Percentiles rank a stretch among this genome's conserved stretches.
phyloP scores from a whole-genome alignment of 2,329 filamentous ascomycete genomes.

The Colletotrichum abscissum region DNA sequence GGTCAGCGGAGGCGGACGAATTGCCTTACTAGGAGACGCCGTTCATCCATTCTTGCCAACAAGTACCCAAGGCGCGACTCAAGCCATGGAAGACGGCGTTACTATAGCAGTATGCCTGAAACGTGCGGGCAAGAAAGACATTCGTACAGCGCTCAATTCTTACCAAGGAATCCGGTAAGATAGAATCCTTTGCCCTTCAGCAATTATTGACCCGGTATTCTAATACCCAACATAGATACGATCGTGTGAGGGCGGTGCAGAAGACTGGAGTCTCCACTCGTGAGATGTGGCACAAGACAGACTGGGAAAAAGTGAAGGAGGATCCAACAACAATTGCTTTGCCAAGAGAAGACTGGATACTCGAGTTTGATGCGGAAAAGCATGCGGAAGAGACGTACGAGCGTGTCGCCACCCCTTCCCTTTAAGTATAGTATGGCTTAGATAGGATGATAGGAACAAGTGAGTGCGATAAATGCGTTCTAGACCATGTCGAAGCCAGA shows the following conservation, averaged over 20 bases:
- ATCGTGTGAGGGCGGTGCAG: constrained; percentile 54
- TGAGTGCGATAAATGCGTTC: too few species aligned
- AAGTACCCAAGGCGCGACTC: neutral
- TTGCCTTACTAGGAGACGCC: constrained; percentile 49
- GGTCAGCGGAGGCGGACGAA: constrained; percentile 56
- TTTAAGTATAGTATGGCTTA: neutral
- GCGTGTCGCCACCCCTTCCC: neutral
- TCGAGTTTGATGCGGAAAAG: constrained; percentile 56
- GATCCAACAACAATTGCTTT: constrained; percentile 56
- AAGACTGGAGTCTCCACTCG: constrained; percentile 57
- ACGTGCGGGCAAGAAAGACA: neutral
- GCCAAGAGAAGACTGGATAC: constrained; percentile 57
- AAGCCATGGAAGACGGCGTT: neutral
- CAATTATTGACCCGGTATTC: neutral
- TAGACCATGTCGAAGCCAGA: too few species aligned
- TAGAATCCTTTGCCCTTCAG: neutral
- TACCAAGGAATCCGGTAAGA: neutral
- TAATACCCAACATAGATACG: constrained; percentile 43
- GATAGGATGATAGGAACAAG: neutral
- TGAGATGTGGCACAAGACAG: constrained; percentile 62
- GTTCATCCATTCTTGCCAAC: neutral
- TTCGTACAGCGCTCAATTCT: neutral
- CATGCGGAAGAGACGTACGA: constrained; percentile 44
- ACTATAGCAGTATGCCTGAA: neutral
- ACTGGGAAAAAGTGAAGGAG: constrained; percentile 56